Conservation (phyloP, 1,139 yeast genomes). For the Pichia sp. region DNA sequence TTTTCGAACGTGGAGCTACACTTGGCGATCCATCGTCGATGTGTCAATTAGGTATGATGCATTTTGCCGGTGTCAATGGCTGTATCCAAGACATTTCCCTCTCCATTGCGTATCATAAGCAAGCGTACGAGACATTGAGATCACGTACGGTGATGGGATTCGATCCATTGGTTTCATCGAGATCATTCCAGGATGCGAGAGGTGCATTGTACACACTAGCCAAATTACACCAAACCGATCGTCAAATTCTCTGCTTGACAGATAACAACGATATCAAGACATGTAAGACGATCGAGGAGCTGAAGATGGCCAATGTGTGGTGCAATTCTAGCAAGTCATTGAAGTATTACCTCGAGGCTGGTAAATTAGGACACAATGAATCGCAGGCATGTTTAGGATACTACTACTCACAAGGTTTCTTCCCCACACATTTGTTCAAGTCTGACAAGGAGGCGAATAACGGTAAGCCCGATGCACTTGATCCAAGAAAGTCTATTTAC, state of each 20-base stretch:
- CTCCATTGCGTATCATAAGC: slow-evolving; percentile 55
- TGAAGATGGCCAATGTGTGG: slow-evolving; percentile 31
- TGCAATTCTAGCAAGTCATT: slow-evolving; percentile 59
- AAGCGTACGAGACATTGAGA: slow-evolving; percentile 43
- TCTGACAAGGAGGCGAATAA: slow-evolving; percentile 30
- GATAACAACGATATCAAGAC: slow-evolving; percentile 28
- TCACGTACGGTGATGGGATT: slow-evolving; percentile 27
- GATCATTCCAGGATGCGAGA: slow-evolving; percentile 33
- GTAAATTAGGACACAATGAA: slow-evolving; percentile 70
- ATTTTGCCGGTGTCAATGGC: slow-evolving; percentile 47
- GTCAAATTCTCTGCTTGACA: slow-evolving; percentile 28
- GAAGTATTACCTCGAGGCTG: slow-evolving; percentile 71
- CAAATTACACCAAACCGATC: slow-evolving; percentile 34
- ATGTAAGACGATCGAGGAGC: slow-evolving; percentile 31
- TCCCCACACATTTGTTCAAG: slow-evolving; percentile 32
- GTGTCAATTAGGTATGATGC: slow-evolving; percentile 68
- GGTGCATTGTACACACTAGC: slow-evolving; percentile 35
- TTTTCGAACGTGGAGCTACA: slow-evolving; percentile 57
- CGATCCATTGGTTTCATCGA: slow-evolving; percentile 31
- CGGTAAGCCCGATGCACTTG: slow-evolving; percentile 54
- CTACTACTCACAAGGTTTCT: slow-evolving; percentile 82
- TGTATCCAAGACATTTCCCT: slow-evolving; percentile 41
- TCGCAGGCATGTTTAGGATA: slow-evolving; percentile 87
- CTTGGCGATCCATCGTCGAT: slow-evolving; percentile 57
- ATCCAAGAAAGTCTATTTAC: slow-evolving; percentile 75